A percentile compares a stretch with the other conserved stretches of the same genome.
These are phyloP conservation scores for Penicillium daleae DNA, from an alignment of 495 filamentous ascomycete species.

Conservation along the genomic window DNA sequence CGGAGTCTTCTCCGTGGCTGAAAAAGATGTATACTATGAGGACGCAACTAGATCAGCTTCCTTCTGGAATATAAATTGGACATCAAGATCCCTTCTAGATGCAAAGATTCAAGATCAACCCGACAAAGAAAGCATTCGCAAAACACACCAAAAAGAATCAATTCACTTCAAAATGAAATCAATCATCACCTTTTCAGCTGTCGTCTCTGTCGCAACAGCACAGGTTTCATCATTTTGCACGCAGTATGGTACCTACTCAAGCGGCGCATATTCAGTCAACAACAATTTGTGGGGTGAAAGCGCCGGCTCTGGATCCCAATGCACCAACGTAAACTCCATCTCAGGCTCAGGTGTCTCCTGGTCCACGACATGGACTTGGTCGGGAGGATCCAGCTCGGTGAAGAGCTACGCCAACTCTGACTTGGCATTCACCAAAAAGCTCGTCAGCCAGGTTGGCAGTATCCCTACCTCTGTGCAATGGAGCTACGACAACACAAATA, in stretches of 20 bases:
- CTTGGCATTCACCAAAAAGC: conserved; percentile 32
- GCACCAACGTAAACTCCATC: conserved; percentile 41
- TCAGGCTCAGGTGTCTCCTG: conserved; percentile 37
- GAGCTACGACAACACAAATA: conserved; percentile 41
- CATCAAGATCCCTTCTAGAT: background rate
- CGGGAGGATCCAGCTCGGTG: conserved; percentile 42
- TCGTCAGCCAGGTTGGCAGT: conserved; percentile 37
- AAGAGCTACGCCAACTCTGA: conserved; percentile 51
- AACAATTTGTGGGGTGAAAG: conserved; percentile 53
- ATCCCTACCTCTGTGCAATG: conserved; percentile 45
- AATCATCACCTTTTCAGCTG: background rate
- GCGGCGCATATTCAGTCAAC: conserved; percentile 32
- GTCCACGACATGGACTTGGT: conserved; percentile 50
- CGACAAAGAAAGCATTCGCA: background rate
- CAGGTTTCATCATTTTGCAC: background rate
- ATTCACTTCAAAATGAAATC: background rate
- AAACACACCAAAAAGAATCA: background rate
- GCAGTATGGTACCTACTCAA: conserved; percentile 26
- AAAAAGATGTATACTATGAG: background rate
- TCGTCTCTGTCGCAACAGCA: background rate
- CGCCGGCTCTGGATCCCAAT: conserved; percentile 44
- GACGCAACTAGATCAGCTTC: background rate
- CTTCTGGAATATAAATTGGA: background rate
- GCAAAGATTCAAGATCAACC: background rate
- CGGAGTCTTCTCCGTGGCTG: background rate